Conservation (phyloP, 805 yeast species). For the Naumovozyma baii region DNA sequence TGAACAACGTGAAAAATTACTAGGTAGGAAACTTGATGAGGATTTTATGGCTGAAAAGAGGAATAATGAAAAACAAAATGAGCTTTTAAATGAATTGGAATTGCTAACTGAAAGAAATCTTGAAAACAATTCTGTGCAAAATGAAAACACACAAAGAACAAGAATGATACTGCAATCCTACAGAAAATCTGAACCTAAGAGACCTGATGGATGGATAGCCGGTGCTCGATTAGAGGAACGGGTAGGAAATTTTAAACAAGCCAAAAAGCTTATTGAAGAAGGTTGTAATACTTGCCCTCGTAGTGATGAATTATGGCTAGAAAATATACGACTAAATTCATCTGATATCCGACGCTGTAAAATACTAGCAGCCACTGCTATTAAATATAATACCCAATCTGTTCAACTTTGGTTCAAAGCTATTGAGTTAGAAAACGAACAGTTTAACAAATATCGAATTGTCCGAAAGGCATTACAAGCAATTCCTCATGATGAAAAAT, state of each 20-base stretch:
- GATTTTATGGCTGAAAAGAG: slow-evolving; percentile 11
- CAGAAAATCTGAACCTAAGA: slow-evolving; percentile 61
- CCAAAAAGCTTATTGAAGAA: slow-evolving; percentile 53
- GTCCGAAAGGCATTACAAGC: slow-evolving; percentile 63
- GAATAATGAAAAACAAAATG: slow-evolving; percentile 7
- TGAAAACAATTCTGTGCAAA: not conserved
- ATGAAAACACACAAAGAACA: slow-evolving; percentile 34
- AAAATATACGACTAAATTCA: slow-evolving; percentile 53
- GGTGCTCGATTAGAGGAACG: slow-evolving; percentile 70
- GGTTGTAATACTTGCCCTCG: slow-evolving; percentile 65
- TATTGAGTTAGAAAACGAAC: slow-evolving; percentile 51
- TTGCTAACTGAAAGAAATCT: slow-evolving; percentile 2
- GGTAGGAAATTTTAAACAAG: slow-evolving; percentile 45
- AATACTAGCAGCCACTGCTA: slow-evolving; percentile 55
- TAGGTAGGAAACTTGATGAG: slow-evolving; percentile 46
- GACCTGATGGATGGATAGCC: slow-evolving; percentile 77
- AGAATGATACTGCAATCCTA: slow-evolving; percentile 56
- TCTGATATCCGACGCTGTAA: slow-evolving; percentile 39
- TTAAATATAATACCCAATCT: slow-evolving; percentile 46
- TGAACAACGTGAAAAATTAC: slow-evolving; percentile 51
- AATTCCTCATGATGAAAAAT: slow-evolving; percentile 42
- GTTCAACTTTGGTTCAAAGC: slow-evolving; percentile 68
- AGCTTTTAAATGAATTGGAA: slow-evolving; percentile 33
- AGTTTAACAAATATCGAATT: slow-evolving; percentile 42
- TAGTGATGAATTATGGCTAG: slow-evolving; percentile 75